These are phyloP conservation scores for Trichoderma oligosporum DNA, from an alignment of 2,329 filamentous ascomycete genomes.

Conservation along the genomic window DNA sequence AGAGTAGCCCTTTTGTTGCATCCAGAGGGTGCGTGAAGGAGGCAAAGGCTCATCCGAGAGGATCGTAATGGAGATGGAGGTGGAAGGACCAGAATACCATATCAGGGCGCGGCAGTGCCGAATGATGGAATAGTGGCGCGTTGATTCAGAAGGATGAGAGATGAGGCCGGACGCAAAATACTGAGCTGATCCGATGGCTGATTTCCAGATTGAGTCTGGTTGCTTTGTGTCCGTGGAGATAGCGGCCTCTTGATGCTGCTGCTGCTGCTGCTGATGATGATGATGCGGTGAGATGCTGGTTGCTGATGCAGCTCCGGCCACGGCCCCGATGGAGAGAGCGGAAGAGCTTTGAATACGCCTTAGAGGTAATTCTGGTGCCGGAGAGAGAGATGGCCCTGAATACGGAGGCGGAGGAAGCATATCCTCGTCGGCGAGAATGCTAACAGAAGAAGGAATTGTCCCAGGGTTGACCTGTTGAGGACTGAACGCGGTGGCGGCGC, in stretches of 20 bases:
- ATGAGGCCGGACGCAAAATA: constrained; percentile 65
- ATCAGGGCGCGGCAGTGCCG: constrained; percentile 62
- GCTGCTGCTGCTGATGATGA: background rate
- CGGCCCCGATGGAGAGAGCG: background rate
- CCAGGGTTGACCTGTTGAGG: background rate
- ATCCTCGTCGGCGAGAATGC: constrained; percentile 15
- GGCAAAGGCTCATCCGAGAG: constrained; percentile 58
- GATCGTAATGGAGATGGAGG: constrained; percentile 61
- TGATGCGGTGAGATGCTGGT: background rate
- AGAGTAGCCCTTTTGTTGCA: constrained; percentile 65
- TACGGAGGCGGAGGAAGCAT: constrained; percentile 13
- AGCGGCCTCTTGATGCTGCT: background rate
- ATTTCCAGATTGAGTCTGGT: constrained; percentile 39
- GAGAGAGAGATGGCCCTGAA: background rate
- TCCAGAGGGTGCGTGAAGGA: constrained; percentile 56
- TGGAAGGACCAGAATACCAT: constrained; percentile 63
- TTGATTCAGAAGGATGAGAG: constrained; percentile 60
- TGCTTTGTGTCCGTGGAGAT: background rate
- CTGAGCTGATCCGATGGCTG: constrained; percentile 54
- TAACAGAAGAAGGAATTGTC: background rate
- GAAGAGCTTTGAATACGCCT: constrained; percentile 14
- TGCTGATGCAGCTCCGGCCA: background rate
- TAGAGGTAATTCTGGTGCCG: background rate
- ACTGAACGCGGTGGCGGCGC: background rate
- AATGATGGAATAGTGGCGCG: constrained; percentile 62